Evolutionary conservation across 208 protist species (phyloP).

Genomic region (Strigomonas galati): DNA sequence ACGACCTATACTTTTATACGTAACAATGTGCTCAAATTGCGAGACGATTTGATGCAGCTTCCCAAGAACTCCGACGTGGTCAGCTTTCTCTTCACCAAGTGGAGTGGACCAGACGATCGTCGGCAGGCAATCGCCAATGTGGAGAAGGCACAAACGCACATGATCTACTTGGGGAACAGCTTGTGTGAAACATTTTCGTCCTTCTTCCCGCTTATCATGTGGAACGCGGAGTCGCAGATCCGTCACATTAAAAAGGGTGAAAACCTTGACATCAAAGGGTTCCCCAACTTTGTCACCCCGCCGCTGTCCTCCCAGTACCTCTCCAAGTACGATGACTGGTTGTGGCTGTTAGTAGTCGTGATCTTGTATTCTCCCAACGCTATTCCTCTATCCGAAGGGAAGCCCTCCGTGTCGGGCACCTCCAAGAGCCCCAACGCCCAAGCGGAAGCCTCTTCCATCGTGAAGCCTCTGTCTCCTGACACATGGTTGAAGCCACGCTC

Average conservation of each 20-base stretch:
- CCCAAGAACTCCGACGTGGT: no score
- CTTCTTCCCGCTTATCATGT: slow-evolving; percentile 28
- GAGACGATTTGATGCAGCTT: no score
- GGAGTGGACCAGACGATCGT: background rate
- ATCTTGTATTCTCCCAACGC: slow-evolving; percentile 11
- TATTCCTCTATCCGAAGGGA: no score
- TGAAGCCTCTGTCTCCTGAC: no score
- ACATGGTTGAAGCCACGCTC: no score
- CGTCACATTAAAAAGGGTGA: slow-evolving; percentile 20
- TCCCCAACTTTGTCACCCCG: slow-evolving; percentile 25
- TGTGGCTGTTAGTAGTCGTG: slow-evolving; percentile 37
- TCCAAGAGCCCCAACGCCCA: no score
- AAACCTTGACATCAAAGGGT: slow-evolving; percentile 18
- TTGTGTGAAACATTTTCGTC: slow-evolving; percentile 4
- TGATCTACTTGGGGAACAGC: no score
- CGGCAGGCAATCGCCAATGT: slow-evolving; percentile 5
- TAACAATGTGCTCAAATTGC: no score
- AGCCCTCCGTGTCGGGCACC: no score
- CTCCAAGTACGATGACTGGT: slow-evolving; percentile 29
- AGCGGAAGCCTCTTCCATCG: no score
- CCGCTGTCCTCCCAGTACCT: slow-evolving; percentile 32
- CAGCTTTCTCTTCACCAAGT: background rate
- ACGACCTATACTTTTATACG: slow-evolving; percentile 13
- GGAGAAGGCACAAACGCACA: background rate
- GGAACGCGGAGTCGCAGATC: slow-evolving; percentile 39